A percentile compares a stretch with the other conserved stretches of the same genome.
These are phyloP conservation scores for Colletotrichum lindemuthianum DNA, from an alignment of 2,329 filamentous ascomycete genomes.

Conservation along the genomic window DNA sequence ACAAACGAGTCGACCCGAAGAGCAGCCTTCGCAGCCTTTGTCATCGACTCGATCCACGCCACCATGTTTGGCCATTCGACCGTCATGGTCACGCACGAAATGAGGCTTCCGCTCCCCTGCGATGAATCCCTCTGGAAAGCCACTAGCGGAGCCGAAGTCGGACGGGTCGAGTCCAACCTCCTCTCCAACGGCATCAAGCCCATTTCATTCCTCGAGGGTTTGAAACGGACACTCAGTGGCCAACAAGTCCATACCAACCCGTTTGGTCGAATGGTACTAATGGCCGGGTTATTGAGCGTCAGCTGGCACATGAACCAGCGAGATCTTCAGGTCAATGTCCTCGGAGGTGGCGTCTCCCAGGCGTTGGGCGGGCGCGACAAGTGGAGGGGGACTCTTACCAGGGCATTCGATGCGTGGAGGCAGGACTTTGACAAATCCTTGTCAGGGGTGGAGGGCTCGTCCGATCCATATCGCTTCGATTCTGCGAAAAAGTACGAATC, in stretches of 20 bases:
- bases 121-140: constrained; percentile 95
- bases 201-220: constrained; percentile 87
- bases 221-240: constrained; percentile 89
- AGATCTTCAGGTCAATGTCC: constrained; percentile 89
- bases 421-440: constrained; percentile 88
- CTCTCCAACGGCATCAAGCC: constrained; percentile 85
- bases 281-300: constrained; percentile 92
- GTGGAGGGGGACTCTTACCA: constrained; percentile 86
- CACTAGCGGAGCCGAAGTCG: constrained; percentile 86
- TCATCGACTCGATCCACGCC: constrained; percentile 94
- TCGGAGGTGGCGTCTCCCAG: constrained; percentile 77
- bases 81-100: constrained; percentile 96
- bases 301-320: constrained; percentile 98
- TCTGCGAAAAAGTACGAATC: constrained; percentile 70
- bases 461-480: constrained; percentile 65
- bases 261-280: constrained; percentile 91
- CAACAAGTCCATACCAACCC: constrained; percentile 89
- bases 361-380: constrained; percentile 88
- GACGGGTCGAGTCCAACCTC: constrained; percentile 82
- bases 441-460: constrained; percentile 63
- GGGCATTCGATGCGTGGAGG: constrained; percentile 95
- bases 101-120: constrained; percentile 89
- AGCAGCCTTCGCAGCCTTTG: constrained; percentile 91
- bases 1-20: constrained; percentile 90
- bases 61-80: constrained; percentile 98